Evolutionary conservation across 768 basidiomycete species (phyloP), one percentile per base, ranked within the genome.

Genomic region (Suillus paluster): DNA sequence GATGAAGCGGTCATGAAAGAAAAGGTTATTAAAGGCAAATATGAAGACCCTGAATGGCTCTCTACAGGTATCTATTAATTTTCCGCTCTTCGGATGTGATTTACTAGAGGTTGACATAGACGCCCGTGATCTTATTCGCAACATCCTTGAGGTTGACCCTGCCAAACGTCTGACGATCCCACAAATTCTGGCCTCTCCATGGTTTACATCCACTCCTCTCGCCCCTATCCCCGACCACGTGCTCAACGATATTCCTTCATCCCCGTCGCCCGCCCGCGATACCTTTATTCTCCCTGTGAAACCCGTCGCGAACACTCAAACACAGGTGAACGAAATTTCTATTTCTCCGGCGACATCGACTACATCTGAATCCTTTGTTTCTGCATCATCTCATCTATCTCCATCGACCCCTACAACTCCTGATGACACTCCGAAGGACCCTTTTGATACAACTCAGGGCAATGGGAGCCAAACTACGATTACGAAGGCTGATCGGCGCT

Each of bases 11-110:
- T 89, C 14, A 97, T 97, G 94, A 89, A 89, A 64, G 79, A 81
- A 57, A 90, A 92, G 75, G 92, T 99, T 64, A 87, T 95, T 58
- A 79, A 86, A 64, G 94, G 91, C 17, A 87, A 90, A 49, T 99
- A 92, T 70, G 94, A 97, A 64, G 92, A 98, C 70, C 95, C 95
- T 8, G 85, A 88, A 61, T 99, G 96, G 95, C 80, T 99, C 19
- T 92, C 94, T 33, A 77, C 83, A 68, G 94, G 96, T 96, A 74
- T 60, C 80, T 71, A 30, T 52, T 30, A 5, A 34, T 25, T 46
- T 17, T 17, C 14, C 27, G 34, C 9, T 27, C 57, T 39, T 14
- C 58, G 67, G 42, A 64, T 50, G 25, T 62, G 8, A 44, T 58
- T 36, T 49, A 60, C 38, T 73, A 97, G 17, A 15, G 15, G 36